Base-by-base conservation (phyloP, 495 filamentous ascomycete species). In the Xylaria nigripes region DNA sequence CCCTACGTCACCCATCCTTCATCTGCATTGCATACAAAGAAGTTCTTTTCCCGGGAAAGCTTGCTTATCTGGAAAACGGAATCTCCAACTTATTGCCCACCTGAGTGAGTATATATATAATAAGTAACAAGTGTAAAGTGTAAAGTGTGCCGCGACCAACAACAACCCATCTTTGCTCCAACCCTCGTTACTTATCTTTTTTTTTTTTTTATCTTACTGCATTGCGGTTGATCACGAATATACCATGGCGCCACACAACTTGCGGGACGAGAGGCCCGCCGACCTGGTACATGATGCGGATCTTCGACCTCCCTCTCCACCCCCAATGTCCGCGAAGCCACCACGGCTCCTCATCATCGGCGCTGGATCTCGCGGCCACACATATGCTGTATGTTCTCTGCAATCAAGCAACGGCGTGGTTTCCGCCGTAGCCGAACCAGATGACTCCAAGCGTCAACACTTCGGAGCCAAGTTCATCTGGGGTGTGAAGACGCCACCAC, bases 401-500 rank as follows among this genome's bases (percentile, higher is more conserved):
- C 71, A 77, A 5, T 75, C 78, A 7, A 83, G 76, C 47, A 76
- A 80, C 52, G 87, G 83, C 23, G 67, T 80, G 2, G 76, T 95
- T 54, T 79, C 79, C 8, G 86, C 89, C 29, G 81, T 98, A 29
- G 86, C 86, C 15, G 93, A 98, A 61, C 92, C 93, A 0, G 76
- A 89, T 49, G 68, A 74, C 3, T 90, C 81, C 64, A 94, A 95
- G 66, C 79, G 93, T 5, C 69, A 74, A 16, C 69, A 77, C 2
- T 82, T 96, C 49, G 83, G 83, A 9, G 66, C 67, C 25, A 81
- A 72, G 43, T 87, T 83, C 67, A 86, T 92, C 54, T 89, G 36
- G 42, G 79, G 77, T 23, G 48, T 54, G 48, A 54, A 50, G 6
- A 55, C 59, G 0, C 29, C 38, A 16, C 56, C 64, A 1, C 71